Percentiles rank a stretch among this genome's conserved stretches.
phyloP scores from a whole-genome alignment of 371 early-diverging fungal species.

The Thermomucor indicae-seudaticae region DNA sequence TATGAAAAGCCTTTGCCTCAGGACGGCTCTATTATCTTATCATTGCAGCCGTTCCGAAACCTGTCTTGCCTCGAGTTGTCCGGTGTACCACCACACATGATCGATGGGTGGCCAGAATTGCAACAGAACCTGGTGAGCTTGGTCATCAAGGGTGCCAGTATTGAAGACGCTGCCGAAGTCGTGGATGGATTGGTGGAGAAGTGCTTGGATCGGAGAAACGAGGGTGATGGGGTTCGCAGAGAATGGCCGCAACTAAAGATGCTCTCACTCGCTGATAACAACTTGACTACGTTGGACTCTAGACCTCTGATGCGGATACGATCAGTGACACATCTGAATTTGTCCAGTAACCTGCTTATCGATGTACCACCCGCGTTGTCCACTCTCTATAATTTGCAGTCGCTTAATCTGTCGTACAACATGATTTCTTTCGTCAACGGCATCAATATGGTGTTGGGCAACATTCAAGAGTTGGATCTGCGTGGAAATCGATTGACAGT shows the following conservation, averaged over 20 bases:
- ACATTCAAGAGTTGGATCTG: constrained; percentile 58
- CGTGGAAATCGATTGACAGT: constrained; percentile 63
- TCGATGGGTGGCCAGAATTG: constrained; percentile 48
- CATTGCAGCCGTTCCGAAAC: constrained; percentile 35
- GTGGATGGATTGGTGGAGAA: constrained; percentile 29
- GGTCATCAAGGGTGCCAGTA: constrained; percentile 38
- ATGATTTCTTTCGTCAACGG: constrained; percentile 59
- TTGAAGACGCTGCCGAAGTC: constrained; percentile 45
- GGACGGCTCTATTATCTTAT: constrained; percentile 35
- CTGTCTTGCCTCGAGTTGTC: constrained; percentile 50
- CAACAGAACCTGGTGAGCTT: constrained; percentile 36
- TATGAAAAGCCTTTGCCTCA: constrained; percentile 38
- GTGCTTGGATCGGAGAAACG: too few species aligned
- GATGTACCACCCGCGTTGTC: constrained; percentile 58
- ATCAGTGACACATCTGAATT: constrained; percentile 53
- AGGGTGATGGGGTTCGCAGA: constrained; percentile 12
- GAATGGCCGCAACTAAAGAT: constrained; percentile 44
- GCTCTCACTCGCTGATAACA: constrained; percentile 56
- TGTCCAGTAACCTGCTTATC: constrained; percentile 61
- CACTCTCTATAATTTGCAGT: constrained; percentile 50
- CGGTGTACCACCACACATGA: constrained; percentile 38
- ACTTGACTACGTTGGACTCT: constrained; percentile 44
- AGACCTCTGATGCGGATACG: constrained; percentile 44
- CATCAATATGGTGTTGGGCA: constrained; percentile 64
- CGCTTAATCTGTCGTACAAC: constrained; percentile 62